Base-by-base conservation (phyloP, 139 green algal genomes). In the Nannochloris sp. region DNA sequence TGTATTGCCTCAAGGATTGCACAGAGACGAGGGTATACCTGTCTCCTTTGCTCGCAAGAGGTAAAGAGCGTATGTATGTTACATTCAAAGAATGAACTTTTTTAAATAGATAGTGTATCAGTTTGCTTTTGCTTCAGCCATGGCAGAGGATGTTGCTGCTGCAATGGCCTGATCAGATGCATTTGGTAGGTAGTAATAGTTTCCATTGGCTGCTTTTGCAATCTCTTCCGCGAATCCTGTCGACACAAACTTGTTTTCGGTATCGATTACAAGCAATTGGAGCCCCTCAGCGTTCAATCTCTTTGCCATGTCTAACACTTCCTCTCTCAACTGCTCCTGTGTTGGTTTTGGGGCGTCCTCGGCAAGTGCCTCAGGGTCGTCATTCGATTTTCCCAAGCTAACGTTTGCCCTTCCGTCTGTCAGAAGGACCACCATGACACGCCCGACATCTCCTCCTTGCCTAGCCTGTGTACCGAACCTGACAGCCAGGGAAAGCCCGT, bases 221-320 rank as follows among this genome's bases (percentile, higher is more conserved):
- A 99, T 97, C 72, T 99, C 90, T 78, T 98, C 88, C 5, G 93
- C 91, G 81, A 98, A 98, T 20, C 93, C 91, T 11, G 93, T 98
- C n/a, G 83, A 94, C 37, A 99, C 93, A 81, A 99, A 99, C 80
- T 96, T 96, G 61, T 79, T 79, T 64, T 78, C 71, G 56, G 50
- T 98, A 83, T 99, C 93, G 58, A 99, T 99, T 37, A 99, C 92
- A 56, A 99, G 80, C 73, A 97, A 72, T 63, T 95, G 80, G 65
- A 97, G 74, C 62, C 85, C 84, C 3, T 80, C 75, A 9, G 59
- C 51, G 10, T 11, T 17, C 55, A 73, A 28, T 43, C 88, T 90
- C 74, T 87, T 91, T 37, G 94, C 83, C 85, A 98, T 96, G 79
- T 97, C 92, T 3, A 89, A 76, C 14, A 96, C 83, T 79, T 95